These are phyloP conservation scores for Nakazawaea ishiwadae DNA, from an alignment of 805 yeast genomes.

Conservation along the genomic window DNA sequence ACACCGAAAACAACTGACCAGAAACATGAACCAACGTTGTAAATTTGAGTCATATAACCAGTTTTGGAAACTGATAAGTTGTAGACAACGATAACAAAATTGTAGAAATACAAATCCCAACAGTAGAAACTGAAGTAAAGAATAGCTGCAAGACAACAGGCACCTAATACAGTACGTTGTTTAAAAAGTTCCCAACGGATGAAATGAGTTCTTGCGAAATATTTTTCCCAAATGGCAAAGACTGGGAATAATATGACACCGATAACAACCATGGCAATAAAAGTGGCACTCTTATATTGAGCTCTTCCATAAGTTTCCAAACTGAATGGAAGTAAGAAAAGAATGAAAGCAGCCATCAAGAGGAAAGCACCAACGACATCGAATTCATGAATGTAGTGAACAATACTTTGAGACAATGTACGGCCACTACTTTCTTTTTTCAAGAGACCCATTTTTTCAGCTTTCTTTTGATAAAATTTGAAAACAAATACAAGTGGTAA, in stretches of 20 bases:
- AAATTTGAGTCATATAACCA: conserved; percentile 23
- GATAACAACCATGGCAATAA: conserved; percentile 39
- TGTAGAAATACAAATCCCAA: conserved; percentile 21
- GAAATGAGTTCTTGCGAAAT: conserved; percentile 22
- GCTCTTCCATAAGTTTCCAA: conserved; percentile 25
- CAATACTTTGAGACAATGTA: conserved; percentile 16
- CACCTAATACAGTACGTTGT: conserved; percentile 23
- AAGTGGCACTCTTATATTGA: conserved; percentile 32
- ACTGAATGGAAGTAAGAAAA: conserved; percentile 33
- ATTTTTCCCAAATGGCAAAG: conserved; percentile 31
- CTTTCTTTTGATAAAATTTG: conserved; percentile 24
- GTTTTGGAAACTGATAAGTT: conserved; percentile 16
- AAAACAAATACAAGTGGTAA: conserved; percentile 23
- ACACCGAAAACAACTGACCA: conserved; percentile 19
- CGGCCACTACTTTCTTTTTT: conserved; percentile 15
- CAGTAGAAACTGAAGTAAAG: conserved; percentile 19
- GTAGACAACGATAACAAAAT: conserved; percentile 20
- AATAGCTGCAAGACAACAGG: conserved; percentile 17
- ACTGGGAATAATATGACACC: conserved; percentile 32
- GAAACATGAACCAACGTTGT: conserved; percentile 22
- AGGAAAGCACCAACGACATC: conserved; percentile 32
- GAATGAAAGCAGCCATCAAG: conserved; percentile 28
- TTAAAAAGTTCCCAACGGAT: conserved; percentile 22
- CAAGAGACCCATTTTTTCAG: conserved; percentile 21
- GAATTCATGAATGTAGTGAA: conserved; percentile 26